Evolutionary conservation across 345 rosid species (phyloP), one percentile per base, ranked within the genome.

Genomic region (Dipteronia sinensis): DNA sequence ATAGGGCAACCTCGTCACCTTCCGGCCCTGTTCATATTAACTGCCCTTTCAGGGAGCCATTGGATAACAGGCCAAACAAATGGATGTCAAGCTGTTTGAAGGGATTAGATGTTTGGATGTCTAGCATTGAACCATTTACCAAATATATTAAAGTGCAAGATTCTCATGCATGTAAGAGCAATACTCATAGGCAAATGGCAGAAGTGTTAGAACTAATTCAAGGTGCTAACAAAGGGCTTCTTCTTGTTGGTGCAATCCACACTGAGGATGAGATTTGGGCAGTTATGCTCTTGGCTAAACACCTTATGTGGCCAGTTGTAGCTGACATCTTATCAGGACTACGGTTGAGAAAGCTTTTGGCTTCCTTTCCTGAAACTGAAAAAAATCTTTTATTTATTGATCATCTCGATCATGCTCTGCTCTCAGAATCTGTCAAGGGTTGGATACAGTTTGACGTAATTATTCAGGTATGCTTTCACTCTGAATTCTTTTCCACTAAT

Each of bases 191-290:
- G 58, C 85, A 79, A 78, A 81, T 93, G 78, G 71, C 77, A 46
- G 95, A 92, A 82, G 85, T 93, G 47, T 63, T 86, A 79, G 81
- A 89, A 83, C 77, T 82, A 67, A 86, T 95, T 82, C 83, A 82
- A 82, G 87, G 67, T 67, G 86, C 81, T 67, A 83, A 88, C 74
- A 87, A 77, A 76, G 97, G 98, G 77, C 92, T 95, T 68, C 84
- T 95, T 46, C 85, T 95, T 40, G 22, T 93, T 53, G 93, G 98
- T 77, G 91, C 90, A 63, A 82, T 89, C 74, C 90, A 86, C 75
- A 80, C 87, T 5, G 97, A 93, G 87, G 98, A 95, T 83, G 98
- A 93, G 62, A 90, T 92, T 53, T 95, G 98, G 98, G 95, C 97
- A 69, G 83, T 87, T 59, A 93, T 95, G 86, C 86, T 90, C 77